These are phyloP conservation scores for Volvox reticuliferus DNA, from an alignment of 139 green algal genomes.

Conservation along the genomic window DNA sequence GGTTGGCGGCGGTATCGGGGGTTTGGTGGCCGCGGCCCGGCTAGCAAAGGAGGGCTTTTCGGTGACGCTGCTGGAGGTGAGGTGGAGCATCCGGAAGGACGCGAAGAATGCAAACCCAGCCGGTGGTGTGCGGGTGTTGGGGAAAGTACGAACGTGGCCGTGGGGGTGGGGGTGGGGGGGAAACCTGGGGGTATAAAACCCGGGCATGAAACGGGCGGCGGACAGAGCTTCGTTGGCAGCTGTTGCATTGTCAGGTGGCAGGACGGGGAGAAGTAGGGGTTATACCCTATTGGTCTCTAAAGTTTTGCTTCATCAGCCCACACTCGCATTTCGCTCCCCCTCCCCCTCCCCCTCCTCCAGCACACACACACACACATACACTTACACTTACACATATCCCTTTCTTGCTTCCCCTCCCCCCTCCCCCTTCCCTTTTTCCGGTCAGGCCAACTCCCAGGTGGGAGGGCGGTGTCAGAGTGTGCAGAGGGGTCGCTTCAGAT, in stretches of 20 bases:
- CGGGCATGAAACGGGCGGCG: too few species aligned
- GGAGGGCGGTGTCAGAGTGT: slow-evolving; percentile 66
- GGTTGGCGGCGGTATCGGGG: slow-evolving; percentile 78
- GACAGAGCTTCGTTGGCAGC: too few species aligned
- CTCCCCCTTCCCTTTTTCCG: too few species aligned
- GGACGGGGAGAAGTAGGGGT: too few species aligned
- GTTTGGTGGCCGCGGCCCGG: slow-evolving; percentile 66
- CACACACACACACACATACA: neutral
- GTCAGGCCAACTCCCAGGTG: slow-evolving; percentile 53
- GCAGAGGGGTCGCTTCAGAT: slow-evolving; percentile 67
- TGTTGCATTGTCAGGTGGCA: too few species aligned
- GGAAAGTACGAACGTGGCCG: too few species aligned
- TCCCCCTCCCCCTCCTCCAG: neutral
- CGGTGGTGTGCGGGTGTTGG: too few species aligned
- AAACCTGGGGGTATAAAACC: too few species aligned
- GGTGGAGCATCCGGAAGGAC: neutral
- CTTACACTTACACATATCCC: neutral
- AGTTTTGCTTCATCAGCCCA: too few species aligned
- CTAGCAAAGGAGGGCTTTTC: slow-evolving; percentile 64
- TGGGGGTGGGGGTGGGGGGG: too few species aligned
- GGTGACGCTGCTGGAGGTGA: slow-evolving; percentile 49
- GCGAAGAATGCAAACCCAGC: too few species aligned
- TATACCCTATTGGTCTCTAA: too few species aligned
- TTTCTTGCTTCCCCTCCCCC: neutral
- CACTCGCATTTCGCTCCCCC: neutral